Evolutionary conservation across 306 rosid species (phyloP).

Genomic region (Citrullus mucosospermus): DNA sequence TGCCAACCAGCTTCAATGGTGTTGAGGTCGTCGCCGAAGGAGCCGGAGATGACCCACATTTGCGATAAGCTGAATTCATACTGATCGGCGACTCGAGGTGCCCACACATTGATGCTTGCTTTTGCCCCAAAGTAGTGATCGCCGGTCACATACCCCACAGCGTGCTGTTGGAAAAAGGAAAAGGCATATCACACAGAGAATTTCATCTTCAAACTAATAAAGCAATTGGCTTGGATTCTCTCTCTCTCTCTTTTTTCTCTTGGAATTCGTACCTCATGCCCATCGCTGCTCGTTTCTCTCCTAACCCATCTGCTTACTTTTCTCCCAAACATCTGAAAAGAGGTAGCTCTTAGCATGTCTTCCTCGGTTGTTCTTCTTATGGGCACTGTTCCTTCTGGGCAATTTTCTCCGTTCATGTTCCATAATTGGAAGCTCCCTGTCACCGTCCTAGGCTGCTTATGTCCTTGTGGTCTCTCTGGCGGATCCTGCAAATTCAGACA

Average conservation of each 20-base stretch:
- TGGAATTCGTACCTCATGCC: slow-evolving; percentile 11
- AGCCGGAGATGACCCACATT: slow-evolving; percentile 97
- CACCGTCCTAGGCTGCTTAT: neutral
- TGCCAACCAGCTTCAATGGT: slow-evolving; percentile 99
- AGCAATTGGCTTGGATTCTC: neutral
- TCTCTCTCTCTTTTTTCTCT: neutral
- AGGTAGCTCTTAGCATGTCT: slow-evolving; percentile 10
- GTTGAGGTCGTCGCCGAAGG: slow-evolving; percentile 89
- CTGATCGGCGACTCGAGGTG: slow-evolving; percentile 67
- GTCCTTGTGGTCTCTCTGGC: slow-evolving; percentile 12
- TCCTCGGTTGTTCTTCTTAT: slow-evolving; percentile 13
- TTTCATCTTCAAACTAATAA: neutral
- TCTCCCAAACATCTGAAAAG: slow-evolving; percentile 8
- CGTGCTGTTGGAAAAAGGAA: slow-evolving; percentile 8
- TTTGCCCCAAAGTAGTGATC: slow-evolving; percentile 71
- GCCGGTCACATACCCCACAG: slow-evolving; percentile 14
- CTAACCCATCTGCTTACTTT: slow-evolving; percentile 8
- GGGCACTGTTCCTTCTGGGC: slow-evolving; percentile 16
- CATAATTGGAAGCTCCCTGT: slow-evolving; percentile 9
- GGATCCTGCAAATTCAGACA: slow-evolving; percentile 3
- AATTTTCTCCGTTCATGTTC: slow-evolving; percentile 8
- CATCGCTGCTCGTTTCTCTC: slow-evolving; percentile 7
- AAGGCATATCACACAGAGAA: neutral
- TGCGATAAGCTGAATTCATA: slow-evolving; percentile 95
- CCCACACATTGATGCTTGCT: slow-evolving; percentile 96